Evolutionary conservation across 805 yeast genomes (phyloP), one percentile per base, ranked within the genome.

Genomic region (Spathaspora girioi): DNA sequence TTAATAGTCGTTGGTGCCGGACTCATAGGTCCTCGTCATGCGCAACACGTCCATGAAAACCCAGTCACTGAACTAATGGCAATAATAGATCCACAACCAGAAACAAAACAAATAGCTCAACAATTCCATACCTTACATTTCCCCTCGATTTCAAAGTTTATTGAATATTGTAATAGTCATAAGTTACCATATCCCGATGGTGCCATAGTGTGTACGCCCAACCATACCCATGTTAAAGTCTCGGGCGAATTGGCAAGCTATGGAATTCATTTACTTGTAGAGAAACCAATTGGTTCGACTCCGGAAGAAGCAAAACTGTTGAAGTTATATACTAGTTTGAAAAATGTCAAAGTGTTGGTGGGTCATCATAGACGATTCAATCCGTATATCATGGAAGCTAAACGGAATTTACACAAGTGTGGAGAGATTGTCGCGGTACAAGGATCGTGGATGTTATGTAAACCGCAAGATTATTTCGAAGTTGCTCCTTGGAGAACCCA

Each of bases 311-410:
- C 70, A 20, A 63, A 56, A 27, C 65, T 69, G 8, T 54, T 71
- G 35, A 61, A 63, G 20, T 58, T 60, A 14, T 66, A 55, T 46
- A 60, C 67, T 38, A 41, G 56, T 26, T 26, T 51, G n/a, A 55
- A 57, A 26, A 52, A 59, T 32, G 69, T 70, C 14, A 61, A 63
- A 48, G 56, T 71, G 19, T 56, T 71, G 20, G 67, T 71, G 23
- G 77, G 77, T 2, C 77, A 71, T 53, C 77, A 71, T 55, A 60
- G 77, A 42, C 58, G 77, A 15, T 71, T 71, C 55, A 71, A 71
- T 54, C 75, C 77, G 1, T 69, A 62, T 49, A 68, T 71, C n/a
- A 57, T 70, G 17, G 62, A 66, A 27, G 62, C 73, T 19, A 69
- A 68, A 53, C 59, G 62, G 29, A 61, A 62, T 48, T 54, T 71